Evolutionary conservation across 208 protist genomes (phyloP).

Genomic region (Histomonas meleagridis): DNA sequence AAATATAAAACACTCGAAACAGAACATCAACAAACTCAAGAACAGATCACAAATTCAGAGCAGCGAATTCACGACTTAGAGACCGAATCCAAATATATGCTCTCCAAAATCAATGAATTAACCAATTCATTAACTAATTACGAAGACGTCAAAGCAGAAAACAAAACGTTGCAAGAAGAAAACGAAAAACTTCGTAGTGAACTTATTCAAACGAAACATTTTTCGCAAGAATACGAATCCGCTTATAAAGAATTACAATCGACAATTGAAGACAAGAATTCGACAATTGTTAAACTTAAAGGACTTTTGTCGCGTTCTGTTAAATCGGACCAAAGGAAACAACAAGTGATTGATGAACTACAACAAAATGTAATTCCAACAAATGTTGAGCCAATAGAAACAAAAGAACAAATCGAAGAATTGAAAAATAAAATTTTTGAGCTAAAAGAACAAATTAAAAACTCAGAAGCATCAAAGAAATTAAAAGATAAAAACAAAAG

Average conservation of each 20-base stretch:
- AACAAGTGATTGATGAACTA: not conserved
- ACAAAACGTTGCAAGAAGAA: not conserved
- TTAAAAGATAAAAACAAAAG: not conserved
- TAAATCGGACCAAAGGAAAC: too few species aligned
- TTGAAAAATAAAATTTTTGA: not conserved
- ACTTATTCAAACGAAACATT: not conserved
- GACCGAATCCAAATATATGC: not conserved
- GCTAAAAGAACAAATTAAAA: not conserved
- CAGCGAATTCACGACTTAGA: not conserved
- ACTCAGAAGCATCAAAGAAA: not conserved
- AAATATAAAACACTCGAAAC: not conserved
- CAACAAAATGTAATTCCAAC: not conserved
- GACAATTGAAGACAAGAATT: not conserved
- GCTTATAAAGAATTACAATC: not conserved
- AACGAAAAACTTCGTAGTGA: not conserved
- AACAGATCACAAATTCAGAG: not conserved
- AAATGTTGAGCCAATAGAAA: not conserved
- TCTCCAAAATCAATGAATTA: too few species aligned
- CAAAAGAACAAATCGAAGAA: not conserved
- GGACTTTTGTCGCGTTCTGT: too few species aligned
- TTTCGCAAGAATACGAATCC: too few species aligned
- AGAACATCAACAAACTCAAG: not conserved
- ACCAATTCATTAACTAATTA: not conserved
- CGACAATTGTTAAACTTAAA: not conserved
- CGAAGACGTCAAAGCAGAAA: not conserved